Conservation (phyloP, 1,284 basidiomycete genomes). For the Microbotryomycetes sp. region DNA sequence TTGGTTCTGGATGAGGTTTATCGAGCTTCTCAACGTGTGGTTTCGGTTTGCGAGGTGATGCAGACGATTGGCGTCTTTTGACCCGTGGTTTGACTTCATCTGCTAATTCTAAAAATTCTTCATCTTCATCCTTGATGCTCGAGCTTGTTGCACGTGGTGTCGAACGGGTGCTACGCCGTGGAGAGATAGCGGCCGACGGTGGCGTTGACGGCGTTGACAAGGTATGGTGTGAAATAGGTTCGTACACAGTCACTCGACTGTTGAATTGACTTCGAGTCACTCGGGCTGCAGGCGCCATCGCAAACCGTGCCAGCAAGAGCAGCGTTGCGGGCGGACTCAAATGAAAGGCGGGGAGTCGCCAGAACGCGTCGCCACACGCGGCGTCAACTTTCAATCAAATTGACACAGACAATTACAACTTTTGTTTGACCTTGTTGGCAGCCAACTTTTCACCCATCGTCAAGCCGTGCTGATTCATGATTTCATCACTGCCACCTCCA, state of each 20-base stretch:
- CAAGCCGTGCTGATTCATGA: conserved; percentile 23
- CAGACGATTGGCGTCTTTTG: background rate
- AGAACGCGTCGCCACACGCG: no score
- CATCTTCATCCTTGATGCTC: background rate
- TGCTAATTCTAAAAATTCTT: background rate
- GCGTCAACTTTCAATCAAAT: no score
- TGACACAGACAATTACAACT: no score
- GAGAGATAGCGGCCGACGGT: background rate
- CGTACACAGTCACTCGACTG: conserved; percentile 31
- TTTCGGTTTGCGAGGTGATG: conserved; percentile 45
- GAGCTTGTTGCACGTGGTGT: background rate
- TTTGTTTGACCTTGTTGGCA: conserved; percentile 11
- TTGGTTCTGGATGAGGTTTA: conserved; percentile 65
- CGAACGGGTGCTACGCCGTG: background rate
- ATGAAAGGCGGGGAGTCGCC: no score
- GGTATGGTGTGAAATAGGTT: conserved; percentile 1
- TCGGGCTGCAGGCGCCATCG: background rate
- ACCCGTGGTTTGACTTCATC: background rate
- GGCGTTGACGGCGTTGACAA: background rate
- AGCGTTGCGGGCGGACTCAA: no score
- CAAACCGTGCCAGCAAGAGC: no score
- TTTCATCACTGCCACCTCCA: conserved; percentile 10
- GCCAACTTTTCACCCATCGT: conserved; percentile 6
- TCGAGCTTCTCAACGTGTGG: conserved; percentile 54
- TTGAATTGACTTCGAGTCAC: conserved; percentile 4